Conservation (phyloP, 2,329 filamentous ascomycete species). For the Talaromyces sp. region DNA sequence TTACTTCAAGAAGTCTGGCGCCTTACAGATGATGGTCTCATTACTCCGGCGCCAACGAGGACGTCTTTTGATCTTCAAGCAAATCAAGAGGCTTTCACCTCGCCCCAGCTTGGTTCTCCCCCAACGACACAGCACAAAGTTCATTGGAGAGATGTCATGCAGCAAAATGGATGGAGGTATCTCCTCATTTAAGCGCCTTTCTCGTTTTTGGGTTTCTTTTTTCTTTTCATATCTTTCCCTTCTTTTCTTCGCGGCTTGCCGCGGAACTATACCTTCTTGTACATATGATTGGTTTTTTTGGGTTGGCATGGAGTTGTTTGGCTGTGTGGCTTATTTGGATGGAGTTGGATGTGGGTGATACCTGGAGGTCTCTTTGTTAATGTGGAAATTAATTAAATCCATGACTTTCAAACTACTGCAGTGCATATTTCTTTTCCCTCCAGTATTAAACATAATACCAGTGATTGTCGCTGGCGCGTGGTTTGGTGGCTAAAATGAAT, state of each 20-base stretch:
- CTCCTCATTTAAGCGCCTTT: slow-evolving; percentile 64
- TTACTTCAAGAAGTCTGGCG: slow-evolving; percentile 79
- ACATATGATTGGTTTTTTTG: not conserved
- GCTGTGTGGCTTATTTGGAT: not conserved
- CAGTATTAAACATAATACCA: not conserved
- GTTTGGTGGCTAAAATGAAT: not conserved
- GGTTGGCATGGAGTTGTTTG: not conserved
- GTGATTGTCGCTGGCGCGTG: not conserved
- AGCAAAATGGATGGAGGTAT: slow-evolving; percentile 85
- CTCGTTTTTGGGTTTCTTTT: not conserved
- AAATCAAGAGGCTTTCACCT: slow-evolving; percentile 17
- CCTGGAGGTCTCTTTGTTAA: not conserved
- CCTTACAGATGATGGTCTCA: slow-evolving; percentile 61
- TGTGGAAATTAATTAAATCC: not conserved
- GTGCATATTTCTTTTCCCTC: not conserved
- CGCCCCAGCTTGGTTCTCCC: slow-evolving; percentile 11
- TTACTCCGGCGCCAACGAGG: slow-evolving; percentile 7
- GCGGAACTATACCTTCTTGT: not conserved
- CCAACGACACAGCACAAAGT: slow-evolving; percentile 52
- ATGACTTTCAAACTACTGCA: not conserved
- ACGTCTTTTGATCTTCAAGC: slow-evolving; percentile 10
- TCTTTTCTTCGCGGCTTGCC: not conserved
- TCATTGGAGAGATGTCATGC: slow-evolving; percentile 94
- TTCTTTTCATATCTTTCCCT: not conserved
- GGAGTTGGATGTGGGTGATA: not conserved